phyloP scores from a whole-genome alignment of 2,329 filamentous ascomycete genomes.

The Fusarium sp. region DNA sequence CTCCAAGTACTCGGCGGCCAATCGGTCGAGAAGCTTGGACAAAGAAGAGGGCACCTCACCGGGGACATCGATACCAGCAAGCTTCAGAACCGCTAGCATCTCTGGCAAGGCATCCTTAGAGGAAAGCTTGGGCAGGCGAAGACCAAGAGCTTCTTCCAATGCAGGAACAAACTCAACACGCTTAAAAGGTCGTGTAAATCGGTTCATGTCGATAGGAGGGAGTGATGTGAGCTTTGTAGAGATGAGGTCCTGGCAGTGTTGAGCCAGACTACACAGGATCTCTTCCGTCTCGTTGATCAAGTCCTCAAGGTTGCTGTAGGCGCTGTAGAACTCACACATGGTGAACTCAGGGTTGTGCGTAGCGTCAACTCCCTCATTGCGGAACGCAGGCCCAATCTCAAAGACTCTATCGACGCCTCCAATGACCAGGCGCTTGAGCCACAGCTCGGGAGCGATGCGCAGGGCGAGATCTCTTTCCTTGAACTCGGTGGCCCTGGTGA shows the following conservation, averaged over 20 bases:
- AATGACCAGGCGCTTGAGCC: slow-evolving; percentile 91
- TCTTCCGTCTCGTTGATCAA: slow-evolving; percentile 82
- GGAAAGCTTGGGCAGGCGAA: slow-evolving; percentile 73
- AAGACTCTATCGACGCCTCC: slow-evolving; percentile 91
- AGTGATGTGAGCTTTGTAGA: slow-evolving; percentile 59
- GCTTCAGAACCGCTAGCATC: slow-evolving; percentile 64
- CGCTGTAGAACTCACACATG: slow-evolving; percentile 96
- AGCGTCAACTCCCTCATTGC: slow-evolving; percentile 91
- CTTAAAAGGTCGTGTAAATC: slow-evolving; percentile 68
- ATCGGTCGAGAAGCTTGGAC: slow-evolving; percentile 81
- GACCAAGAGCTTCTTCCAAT: slow-evolving; percentile 76
- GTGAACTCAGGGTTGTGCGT: slow-evolving; percentile 98
- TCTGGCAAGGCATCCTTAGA: slow-evolving; percentile 66
- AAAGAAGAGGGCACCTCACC: slow-evolving; percentile 71
- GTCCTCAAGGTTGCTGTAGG: slow-evolving; percentile 81
- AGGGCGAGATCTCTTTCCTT: slow-evolving; percentile 78
- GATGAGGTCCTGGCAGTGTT: slow-evolving; percentile 61
- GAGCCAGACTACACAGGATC: slow-evolving; percentile 71
- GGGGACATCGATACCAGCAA: slow-evolving; percentile 74
- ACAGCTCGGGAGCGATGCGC: slow-evolving; percentile 92
- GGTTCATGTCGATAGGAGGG: slow-evolving; percentile 59
- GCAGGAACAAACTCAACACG: slow-evolving; percentile 85
- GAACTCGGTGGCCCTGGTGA: slow-evolving; percentile 82
- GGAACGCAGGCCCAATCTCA: slow-evolving; percentile 91
- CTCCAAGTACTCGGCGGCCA: slow-evolving; percentile 83